phyloP scores from a whole-genome alignment of 306 rosid species.

The Acacia crassicarpa region DNA sequence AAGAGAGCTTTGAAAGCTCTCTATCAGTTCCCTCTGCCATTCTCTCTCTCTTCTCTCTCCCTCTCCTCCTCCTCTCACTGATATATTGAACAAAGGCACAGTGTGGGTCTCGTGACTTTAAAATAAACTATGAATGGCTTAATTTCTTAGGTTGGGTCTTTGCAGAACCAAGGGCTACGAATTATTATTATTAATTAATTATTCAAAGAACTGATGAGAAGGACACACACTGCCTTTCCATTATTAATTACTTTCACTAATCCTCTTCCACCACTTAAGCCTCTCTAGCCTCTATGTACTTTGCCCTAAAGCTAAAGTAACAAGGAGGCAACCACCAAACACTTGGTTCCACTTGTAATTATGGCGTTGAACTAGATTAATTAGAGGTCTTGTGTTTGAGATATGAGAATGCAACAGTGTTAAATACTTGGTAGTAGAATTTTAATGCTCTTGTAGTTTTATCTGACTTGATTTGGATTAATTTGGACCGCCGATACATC shows the following conservation, averaged over 20 bases:
- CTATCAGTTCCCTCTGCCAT: constrained; percentile 69
- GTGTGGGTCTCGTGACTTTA: constrained; percentile 1
- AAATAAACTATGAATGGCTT: not conserved
- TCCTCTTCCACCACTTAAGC: constrained; percentile 12
- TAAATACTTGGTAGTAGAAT: no score
- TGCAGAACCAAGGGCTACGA: no score
- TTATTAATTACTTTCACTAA: constrained; percentile 2
- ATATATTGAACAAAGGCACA: not conserved
- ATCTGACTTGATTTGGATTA: no score
- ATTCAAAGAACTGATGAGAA: constrained; percentile 7
- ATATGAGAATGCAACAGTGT: no score
- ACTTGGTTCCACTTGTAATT: no score
- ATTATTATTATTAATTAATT: not conserved
- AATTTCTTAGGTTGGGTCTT: not conserved
- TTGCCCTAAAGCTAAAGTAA: constrained; percentile 25
- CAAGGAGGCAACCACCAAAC: not conserved
- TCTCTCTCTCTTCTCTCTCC: not conserved
- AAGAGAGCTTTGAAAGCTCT: constrained; percentile 96
- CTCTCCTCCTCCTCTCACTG: not conserved
- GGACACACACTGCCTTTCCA: constrained; percentile 29
- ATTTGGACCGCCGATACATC: no score
- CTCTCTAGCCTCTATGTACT: constrained; percentile 17
- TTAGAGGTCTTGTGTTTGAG: no score
- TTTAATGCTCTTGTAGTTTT: no score
- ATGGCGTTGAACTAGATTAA: no score